Evolutionary conservation across 208 protist species (phyloP).

Genomic region (Zelonia costaricensis): DNA sequence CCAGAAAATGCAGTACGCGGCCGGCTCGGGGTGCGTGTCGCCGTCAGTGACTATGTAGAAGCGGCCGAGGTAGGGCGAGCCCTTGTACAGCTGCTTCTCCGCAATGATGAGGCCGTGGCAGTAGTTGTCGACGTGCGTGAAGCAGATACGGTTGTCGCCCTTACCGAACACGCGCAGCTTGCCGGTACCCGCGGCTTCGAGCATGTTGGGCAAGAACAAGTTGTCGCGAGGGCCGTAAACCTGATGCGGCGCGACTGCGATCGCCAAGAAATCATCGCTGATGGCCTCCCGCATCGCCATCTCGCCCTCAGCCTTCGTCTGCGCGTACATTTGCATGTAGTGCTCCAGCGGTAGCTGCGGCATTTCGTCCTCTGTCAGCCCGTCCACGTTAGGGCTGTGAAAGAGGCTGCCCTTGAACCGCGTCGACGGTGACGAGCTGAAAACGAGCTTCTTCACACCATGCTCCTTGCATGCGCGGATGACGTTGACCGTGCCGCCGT

Average conservation of each 20-base stretch:
- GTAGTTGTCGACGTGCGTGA: conserved; percentile 97
- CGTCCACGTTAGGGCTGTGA: conserved; percentile 90
- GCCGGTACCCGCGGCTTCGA: conserved; percentile 92
- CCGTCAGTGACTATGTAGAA: conserved; percentile 97
- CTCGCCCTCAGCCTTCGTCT: conserved; percentile 93
- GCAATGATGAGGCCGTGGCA: conserved; percentile 94
- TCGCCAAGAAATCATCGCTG: conserved; percentile 84
- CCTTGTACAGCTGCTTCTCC: conserved; percentile 87
- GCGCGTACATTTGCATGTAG: conserved; percentile 95
- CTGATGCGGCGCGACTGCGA: conserved; percentile 94
- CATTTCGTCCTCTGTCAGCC: conserved; percentile 91
- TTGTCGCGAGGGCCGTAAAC: conserved; percentile 96
- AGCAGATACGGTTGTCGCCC: conserved; percentile 94
- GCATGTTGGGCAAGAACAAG: conserved; percentile 95
- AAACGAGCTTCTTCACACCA: conserved; percentile 92
- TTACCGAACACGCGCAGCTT: conserved; percentile 93
- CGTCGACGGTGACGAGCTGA: conserved; percentile 94
- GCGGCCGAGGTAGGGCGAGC: conserved; percentile 90
- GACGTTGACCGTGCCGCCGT: conserved; percentile 93
- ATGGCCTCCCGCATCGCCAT: conserved; percentile 80
- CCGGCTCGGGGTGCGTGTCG: conserved; percentile 87
- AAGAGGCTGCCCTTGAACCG: conserved; percentile 92
- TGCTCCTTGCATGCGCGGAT: conserved; percentile 91
- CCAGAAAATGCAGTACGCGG: conserved; percentile 93
- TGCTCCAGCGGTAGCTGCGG: conserved; percentile 77